phyloP scores from a whole-genome alignment of 805 yeast genomes.

The Metschnikowia amazonensis region DNA sequence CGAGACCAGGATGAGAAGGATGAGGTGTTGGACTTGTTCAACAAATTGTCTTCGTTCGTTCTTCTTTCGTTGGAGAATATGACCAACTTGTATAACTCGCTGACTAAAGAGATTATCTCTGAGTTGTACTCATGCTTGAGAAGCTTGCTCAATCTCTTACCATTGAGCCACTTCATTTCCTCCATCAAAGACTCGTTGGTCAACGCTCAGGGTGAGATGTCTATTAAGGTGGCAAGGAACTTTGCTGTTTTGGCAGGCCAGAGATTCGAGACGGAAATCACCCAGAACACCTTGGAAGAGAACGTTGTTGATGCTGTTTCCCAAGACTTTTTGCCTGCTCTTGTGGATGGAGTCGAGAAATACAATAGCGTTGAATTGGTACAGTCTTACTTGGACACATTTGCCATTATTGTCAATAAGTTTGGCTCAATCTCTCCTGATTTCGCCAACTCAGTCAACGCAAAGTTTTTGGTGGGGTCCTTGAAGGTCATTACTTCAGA shows the following conservation, averaged over 20 bases:
- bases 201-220: slow-evolving; percentile 33
- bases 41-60: slow-evolving; percentile 32
- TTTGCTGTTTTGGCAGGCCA: slow-evolving; percentile 58
- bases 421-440: slow-evolving; percentile 43
- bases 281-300: slow-evolving; percentile 40
- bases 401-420: slow-evolving; percentile 58
- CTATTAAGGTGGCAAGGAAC: slow-evolving; percentile 54
- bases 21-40: slow-evolving; percentile 31
- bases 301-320: slow-evolving; percentile 50
- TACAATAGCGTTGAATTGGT: slow-evolving; percentile 46
- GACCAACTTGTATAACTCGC: slow-evolving; percentile 14
- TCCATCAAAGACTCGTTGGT: slow-evolving; percentile 48
- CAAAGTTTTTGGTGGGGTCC: slow-evolving; percentile 44
- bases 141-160: slow-evolving; percentile 64
- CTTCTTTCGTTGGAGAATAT: slow-evolving; percentile 37
- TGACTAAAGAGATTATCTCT: slow-evolving; percentile 27
- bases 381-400: slow-evolving; percentile 67
- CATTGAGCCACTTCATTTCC: slow-evolving; percentile 66
- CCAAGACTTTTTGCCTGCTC: slow-evolving; percentile 45
- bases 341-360: slow-evolving; percentile 38
- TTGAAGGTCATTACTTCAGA: slow-evolving; percentile 48
- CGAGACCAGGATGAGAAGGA: slow-evolving; percentile 28
- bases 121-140: slow-evolving; percentile 56
- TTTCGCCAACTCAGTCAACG: slow-evolving; percentile 36
- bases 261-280: slow-evolving; percentile 67